These are phyloP conservation scores for Trametes punicea DNA, from an alignment of 768 basidiomycete genomes.

Conservation along the genomic window DNA sequence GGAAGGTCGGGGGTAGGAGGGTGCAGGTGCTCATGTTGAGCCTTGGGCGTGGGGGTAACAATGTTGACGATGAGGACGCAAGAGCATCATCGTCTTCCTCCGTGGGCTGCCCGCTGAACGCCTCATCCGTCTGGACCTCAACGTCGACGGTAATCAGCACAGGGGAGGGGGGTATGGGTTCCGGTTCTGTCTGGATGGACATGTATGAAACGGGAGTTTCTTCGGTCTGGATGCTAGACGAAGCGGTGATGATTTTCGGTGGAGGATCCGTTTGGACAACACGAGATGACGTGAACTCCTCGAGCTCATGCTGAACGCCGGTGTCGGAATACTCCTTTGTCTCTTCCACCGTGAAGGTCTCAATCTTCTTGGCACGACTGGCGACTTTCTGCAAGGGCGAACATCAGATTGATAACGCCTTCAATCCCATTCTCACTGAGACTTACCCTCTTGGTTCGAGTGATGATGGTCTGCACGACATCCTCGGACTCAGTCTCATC, in stretches of 20 bases:
- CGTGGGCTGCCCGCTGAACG: constrained; percentile 37
- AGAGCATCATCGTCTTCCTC: constrained; percentile 49
- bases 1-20: constrained; percentile 51
- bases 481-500: constrained; percentile 65
- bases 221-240: constrained; percentile 60
- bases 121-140: constrained; percentile 61
- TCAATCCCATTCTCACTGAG: neutral
- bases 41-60: constrained; percentile 70
- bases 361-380: constrained; percentile 51
- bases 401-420: neutral
- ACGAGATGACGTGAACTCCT: constrained; percentile 43
- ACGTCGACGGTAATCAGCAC: constrained; percentile 42
- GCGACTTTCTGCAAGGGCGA: constrained; percentile 55
- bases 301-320: constrained; percentile 64
- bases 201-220: constrained; percentile 24
- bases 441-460: constrained; percentile 69
- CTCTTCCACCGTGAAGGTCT: constrained; percentile 50
- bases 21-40: constrained; percentile 37
- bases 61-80: constrained; percentile 71
- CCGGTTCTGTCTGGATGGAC: constrained; percentile 39
- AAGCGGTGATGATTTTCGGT: constrained; percentile 42
- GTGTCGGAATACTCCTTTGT: constrained; percentile 75
- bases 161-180: constrained; percentile 27
- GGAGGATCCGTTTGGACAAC: constrained; percentile 63
- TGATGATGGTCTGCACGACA: constrained; percentile 86